A percentile compares a stretch with the other conserved stretches of the same genome.
These are phyloP conservation scores for Immersiporthe knoxdaviesiana DNA, from an alignment of 2,329 filamentous ascomycete genomes.

Conservation along the genomic window DNA sequence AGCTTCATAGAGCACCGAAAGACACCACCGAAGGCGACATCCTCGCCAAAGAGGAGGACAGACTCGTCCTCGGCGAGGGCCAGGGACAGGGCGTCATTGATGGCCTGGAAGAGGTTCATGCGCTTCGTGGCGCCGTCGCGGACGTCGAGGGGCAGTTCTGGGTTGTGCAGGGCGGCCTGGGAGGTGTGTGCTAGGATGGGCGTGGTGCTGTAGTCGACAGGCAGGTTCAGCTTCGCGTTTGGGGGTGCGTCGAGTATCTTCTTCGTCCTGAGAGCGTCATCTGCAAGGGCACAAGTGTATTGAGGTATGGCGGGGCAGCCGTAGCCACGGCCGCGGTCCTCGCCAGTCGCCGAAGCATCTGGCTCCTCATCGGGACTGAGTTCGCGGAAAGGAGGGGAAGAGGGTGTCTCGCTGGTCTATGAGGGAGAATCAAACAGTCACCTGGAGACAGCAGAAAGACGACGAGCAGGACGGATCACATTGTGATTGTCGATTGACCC, in stretches of 20 bases:
- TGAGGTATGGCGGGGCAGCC: conserved; percentile 22
- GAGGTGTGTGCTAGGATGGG: conserved; percentile 80
- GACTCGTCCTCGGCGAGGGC: conserved; percentile 83
- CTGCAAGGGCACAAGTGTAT: conserved; percentile 27
- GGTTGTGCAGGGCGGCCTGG: conserved; percentile 69
- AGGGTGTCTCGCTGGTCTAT: neutral
- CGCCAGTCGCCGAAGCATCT: conserved; percentile 24
- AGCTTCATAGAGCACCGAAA: conserved; percentile 71
- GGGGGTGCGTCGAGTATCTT: conserved; percentile 59
- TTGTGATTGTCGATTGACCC: conserved; percentile 11
- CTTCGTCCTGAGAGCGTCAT: conserved; percentile 29
- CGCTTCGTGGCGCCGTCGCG: conserved; percentile 75
- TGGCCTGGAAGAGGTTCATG: conserved; percentile 91
- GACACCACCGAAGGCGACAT: conserved; percentile 85
- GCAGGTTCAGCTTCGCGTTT: conserved; percentile 75
- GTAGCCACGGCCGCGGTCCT: conserved; percentile 23
- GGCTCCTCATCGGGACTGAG: conserved; percentile 17
- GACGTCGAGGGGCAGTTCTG: conserved; percentile 69
- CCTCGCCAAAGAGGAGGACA: conserved; percentile 91
- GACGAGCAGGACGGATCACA: conserved; percentile 5
- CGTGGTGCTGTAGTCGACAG: conserved; percentile 84
- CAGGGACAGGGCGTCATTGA: conserved; percentile 86
- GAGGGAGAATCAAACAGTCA: neutral
- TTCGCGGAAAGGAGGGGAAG: neutral
- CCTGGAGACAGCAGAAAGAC: neutral